Conservation (phyloP, 2,329 filamentous ascomycete genomes). For the Furcasterigmium furcatum region DNA sequence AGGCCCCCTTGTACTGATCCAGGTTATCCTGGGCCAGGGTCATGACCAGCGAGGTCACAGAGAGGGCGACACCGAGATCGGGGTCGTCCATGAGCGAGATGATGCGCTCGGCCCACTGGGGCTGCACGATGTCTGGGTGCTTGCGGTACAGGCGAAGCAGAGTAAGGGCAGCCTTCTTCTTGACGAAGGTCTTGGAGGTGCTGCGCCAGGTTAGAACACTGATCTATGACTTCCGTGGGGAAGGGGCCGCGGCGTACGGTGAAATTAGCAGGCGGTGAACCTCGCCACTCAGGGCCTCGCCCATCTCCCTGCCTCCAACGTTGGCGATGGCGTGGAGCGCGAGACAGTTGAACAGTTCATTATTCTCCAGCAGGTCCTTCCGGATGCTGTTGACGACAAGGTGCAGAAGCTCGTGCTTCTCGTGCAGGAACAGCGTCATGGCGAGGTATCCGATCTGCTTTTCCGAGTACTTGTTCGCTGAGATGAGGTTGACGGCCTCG, state of each 20-base stretch:
- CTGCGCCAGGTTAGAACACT: conserved; percentile 18
- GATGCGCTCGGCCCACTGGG: conserved; percentile 96
- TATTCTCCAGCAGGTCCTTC: conserved; percentile 90
- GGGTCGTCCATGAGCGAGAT: conserved; percentile 98
- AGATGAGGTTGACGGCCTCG: conserved; percentile 96
- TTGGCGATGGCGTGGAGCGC: conserved; percentile 97
- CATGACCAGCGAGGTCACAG: conserved; percentile 94
- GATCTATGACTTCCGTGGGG: neutral
- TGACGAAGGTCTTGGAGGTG: conserved; percentile 91
- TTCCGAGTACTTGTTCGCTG: conserved; percentile 94
- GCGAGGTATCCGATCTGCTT: conserved; percentile 99
- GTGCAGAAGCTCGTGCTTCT: conserved; percentile 93
- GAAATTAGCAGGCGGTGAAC: conserved; percentile 93
- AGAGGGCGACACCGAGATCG: conserved; percentile 91
- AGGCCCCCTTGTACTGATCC: conserved; percentile 92
- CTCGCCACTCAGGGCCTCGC: conserved; percentile 85
- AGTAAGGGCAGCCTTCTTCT: conserved; percentile 97
- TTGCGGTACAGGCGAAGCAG: conserved; percentile 92
- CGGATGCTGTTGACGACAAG: conserved; percentile 97
- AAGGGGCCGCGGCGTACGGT: conserved; percentile 58
- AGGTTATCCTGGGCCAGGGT: conserved; percentile 88
- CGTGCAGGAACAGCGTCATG: conserved; percentile 94
- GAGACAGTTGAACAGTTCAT: conserved; percentile 96
- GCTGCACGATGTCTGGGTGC: conserved; percentile 87
- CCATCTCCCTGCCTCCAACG: conserved; percentile 95